These are phyloP conservation scores for Phytophthora agathidicida DNA, from an alignment of 352 stramenopile species.

Conservation along the genomic window DNA sequence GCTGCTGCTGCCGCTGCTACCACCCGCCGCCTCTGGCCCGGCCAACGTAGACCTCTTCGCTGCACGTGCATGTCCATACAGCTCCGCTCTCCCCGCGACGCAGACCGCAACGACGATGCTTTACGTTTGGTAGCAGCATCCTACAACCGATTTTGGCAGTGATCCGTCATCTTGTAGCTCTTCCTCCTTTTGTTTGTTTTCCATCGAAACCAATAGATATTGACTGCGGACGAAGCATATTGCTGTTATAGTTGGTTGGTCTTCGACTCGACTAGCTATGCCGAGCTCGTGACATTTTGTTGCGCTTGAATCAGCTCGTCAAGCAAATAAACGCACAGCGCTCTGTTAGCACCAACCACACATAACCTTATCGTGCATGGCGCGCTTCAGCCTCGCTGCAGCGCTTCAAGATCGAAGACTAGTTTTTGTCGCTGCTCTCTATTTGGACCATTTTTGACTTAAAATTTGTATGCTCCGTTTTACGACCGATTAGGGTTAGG, in stretches of 20 bases:
- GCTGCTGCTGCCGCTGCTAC: constrained; percentile 20
- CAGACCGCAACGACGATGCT: constrained; percentile 46
- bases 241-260: not conserved
- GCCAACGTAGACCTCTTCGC: constrained; percentile 29
- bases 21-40: constrained; percentile 2
- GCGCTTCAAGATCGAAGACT: constrained; percentile 8
- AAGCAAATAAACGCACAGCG: too few species aligned
- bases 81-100: constrained; percentile 23
- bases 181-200: constrained; percentile 23
- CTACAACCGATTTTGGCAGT: constrained; percentile 49
- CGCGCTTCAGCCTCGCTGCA: too few species aligned
- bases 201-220: constrained; percentile 33
- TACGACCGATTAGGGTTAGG: constrained; percentile 8
- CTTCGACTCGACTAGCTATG: not conserved
- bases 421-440: constrained; percentile 3
- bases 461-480: constrained; percentile 3
- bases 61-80: constrained; percentile 27
- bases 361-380: too few species aligned
- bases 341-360: too few species aligned
- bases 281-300: too few species aligned
- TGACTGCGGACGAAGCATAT: constrained; percentile 13
- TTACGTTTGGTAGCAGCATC: constrained; percentile 54
- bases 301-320: too few species aligned
- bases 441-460: constrained; percentile 3
- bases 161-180: constrained; percentile 42